phyloP scores from a whole-genome alignment of 495 filamentous ascomycete species.

The Aspergillus indologenus region DNA sequence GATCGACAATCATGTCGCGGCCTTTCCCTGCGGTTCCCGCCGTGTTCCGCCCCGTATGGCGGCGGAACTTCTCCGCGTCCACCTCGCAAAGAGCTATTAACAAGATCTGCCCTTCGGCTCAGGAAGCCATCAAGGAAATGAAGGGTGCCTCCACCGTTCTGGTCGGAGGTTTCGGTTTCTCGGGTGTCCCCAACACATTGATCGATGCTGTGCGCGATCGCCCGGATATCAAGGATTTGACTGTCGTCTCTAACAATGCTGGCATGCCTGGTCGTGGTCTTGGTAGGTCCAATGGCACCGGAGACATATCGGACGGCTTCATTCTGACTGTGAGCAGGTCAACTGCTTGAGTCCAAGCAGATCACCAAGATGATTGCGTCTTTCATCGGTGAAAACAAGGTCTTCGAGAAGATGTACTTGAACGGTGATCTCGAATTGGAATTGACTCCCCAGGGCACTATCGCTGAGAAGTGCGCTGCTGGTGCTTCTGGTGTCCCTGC shows the following conservation, averaged over 20 bases:
- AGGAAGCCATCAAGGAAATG: constrained; percentile 70
- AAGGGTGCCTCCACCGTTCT: constrained; percentile 66
- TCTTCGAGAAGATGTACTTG: constrained; percentile 81
- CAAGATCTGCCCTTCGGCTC: constrained; percentile 70
- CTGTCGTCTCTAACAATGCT: constrained; percentile 88
- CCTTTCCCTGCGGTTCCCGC: constrained; percentile 29
- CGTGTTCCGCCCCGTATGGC: constrained; percentile 39
- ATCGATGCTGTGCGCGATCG: constrained; percentile 73
- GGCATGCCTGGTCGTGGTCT: constrained; percentile 76
- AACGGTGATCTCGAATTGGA: constrained; percentile 78
- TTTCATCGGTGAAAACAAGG: constrained; percentile 89
- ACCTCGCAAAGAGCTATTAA: constrained; percentile 64
- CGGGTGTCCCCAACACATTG: constrained; percentile 78
- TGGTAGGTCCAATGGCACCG: constrained; percentile 32
- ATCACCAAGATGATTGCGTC: constrained; percentile 85
- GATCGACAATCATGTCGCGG: constrained; percentile 29
- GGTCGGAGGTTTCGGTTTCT: constrained; percentile 82
- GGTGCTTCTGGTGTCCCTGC: constrained; percentile 84
- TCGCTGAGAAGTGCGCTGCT: constrained; percentile 80
- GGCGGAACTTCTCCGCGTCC: constrained; percentile 62
- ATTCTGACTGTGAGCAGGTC: constrained; percentile 23
- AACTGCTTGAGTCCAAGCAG: constrained; percentile 73
- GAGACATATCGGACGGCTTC: too few relatives aligned
- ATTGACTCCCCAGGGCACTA: constrained; percentile 81
- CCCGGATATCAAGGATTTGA: constrained; percentile 68